phyloP scores from a whole-genome alignment of 169 alveolate species.

The Eimeria sp. region DNA sequence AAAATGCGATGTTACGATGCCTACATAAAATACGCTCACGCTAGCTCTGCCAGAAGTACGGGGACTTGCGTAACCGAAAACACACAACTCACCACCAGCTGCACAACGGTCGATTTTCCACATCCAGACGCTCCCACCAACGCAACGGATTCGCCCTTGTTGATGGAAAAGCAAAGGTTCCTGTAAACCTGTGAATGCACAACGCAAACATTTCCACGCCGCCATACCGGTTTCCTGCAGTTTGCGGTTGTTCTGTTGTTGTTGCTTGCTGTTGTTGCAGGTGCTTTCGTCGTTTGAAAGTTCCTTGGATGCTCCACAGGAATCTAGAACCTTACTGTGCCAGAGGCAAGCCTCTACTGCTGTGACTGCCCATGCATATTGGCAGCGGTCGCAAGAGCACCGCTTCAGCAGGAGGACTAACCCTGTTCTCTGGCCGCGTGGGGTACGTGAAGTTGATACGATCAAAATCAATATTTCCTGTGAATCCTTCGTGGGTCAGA shows the following conservation, averaged over 20 bases:
- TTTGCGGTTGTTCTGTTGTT: too few relatives aligned
- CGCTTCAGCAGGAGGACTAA: neutral
- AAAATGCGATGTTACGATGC: neutral
- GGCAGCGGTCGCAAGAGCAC: neutral
- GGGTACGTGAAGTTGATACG: constrained; percentile 77
- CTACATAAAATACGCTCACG: neutral
- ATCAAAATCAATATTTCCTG: neutral
- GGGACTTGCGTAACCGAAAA: neutral
- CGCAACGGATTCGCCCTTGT: constrained; percentile 91
- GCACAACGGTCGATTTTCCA: constrained; percentile 94
- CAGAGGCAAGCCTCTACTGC: too few relatives aligned
- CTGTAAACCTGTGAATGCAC: constrained; percentile 66
- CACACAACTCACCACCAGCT: constrained; percentile 88
- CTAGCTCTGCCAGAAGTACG: neutral
- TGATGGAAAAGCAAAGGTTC: constrained; percentile 85
- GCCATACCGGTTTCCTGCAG: too few relatives aligned
- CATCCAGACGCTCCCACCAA: constrained; percentile 95
- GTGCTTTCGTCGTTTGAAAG: neutral
- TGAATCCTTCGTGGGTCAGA: neutral
- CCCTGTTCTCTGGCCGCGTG: constrained; percentile 47
- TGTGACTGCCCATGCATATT: too few relatives aligned
- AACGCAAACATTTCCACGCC: neutral
- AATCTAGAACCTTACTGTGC: too few relatives aligned
- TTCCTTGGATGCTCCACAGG: too few relatives aligned
- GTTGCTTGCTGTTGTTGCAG: neutral